phyloP scores from a whole-genome alignment of 345 rosid species.

The Rhizophora mangle region DNA sequence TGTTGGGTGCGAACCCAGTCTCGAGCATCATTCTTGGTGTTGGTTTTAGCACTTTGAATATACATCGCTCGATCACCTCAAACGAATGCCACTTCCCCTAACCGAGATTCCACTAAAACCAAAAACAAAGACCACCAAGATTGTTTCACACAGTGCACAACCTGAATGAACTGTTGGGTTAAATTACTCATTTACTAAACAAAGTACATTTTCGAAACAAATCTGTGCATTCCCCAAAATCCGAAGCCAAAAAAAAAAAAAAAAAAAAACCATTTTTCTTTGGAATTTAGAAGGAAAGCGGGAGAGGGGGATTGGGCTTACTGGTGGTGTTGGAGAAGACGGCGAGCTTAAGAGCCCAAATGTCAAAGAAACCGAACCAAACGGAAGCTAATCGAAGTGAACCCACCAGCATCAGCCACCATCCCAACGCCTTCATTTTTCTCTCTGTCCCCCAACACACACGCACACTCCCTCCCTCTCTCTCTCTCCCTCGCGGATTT shows the following conservation, averaged over 20 bases:
- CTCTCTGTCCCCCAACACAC: too few relatives aligned
- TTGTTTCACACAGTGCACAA: too few relatives aligned
- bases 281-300: slow-evolving; percentile 8
- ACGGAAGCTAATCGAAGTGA: slow-evolving; percentile 84
- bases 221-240: too few relatives aligned
- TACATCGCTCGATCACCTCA: background rate
- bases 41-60: slow-evolving; percentile 7
- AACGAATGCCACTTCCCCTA: background rate
- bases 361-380: slow-evolving; percentile 94
- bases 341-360: slow-evolving; percentile 85
- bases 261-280: too few relatives aligned
- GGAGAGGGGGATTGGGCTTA: slow-evolving; percentile 19
- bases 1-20: background rate
- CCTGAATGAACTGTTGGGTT: too few relatives aligned
- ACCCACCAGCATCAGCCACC: slow-evolving; percentile 90
- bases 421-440: slow-evolving; percentile 64
- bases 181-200: too few relatives aligned
- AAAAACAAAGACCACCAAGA: background rate
- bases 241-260: too few relatives aligned
- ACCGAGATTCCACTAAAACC: slow-evolving; percentile 5
- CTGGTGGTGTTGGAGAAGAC: slow-evolving; percentile 80
- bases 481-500: too few relatives aligned
- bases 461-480: too few relatives aligned
- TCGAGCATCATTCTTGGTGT: slow-evolving; percentile 5
- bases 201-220: too few relatives aligned